Evolutionary conservation across 176 grass and related monocot genomes (phyloP), one percentile per base, ranked within the genome.

Genomic region (Pharus latifolius): DNA sequence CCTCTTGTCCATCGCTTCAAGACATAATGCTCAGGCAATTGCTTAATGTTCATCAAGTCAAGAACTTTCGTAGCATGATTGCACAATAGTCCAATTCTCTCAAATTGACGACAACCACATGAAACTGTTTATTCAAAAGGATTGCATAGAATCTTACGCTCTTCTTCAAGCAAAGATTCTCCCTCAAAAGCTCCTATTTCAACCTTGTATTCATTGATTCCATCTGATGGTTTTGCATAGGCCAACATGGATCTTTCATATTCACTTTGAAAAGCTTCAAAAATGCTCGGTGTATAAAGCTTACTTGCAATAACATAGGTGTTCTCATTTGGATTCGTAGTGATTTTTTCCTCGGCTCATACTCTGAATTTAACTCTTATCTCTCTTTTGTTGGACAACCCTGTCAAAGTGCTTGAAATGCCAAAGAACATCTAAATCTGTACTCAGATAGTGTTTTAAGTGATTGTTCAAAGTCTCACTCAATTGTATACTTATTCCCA

Each of bases 61-160:
- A 67, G 63, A 40, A 67, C 35, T 45, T 67, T 67, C 34, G 43
- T 13, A 19, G 63, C 63, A 67, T 67, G 63, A 46, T n/a, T 40
- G 46, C 63, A 67, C 37, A 67, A 38, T 14, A 67, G 4, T 11
- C 63, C 63, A 27, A 6, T 26, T 8, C 63, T 67, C 15, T 67
- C 63, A 46, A 67, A 67, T 17, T 46, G 40, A 24, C 12, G 26
- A 33, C 63, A 67, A 17, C 13, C 24, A 67, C 63, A 67, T 26
- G 7, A 26, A 28, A 67, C 37, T 7, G 28, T 67, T n/a, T 24
- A 12, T 14, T 67, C 17, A 28, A 2, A 24, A 67, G 14, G 7
- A 67, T 45, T 25, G 12, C 7, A 12, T 6, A 67, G 13, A 46
- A 67, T 33, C 27, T 17, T 10, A 46, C 23, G 23, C 40, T 40